A percentile compares a stretch with the other conserved stretches of the same genome.
Conservation (phyloP, 169 alveolate genomes). For the Eimeria praecox region DNA sequence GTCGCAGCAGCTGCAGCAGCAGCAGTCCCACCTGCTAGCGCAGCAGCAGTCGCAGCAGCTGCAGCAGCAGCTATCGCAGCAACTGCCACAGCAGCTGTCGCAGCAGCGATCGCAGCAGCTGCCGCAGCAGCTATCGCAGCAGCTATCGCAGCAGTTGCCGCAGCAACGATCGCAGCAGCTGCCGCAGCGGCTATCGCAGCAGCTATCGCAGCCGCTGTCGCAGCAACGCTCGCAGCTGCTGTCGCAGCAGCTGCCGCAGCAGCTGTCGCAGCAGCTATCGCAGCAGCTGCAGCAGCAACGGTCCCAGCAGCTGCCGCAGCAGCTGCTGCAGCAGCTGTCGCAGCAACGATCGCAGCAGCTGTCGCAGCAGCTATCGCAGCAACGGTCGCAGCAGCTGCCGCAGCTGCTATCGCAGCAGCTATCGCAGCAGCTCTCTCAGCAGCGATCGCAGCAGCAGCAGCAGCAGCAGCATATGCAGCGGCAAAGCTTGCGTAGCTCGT, state of each 20-base stretch:
- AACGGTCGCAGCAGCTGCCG: not conserved
- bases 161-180: not conserved
- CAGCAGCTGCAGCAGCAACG: too few relatives aligned
- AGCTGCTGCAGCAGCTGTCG: too few relatives aligned
- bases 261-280: too few relatives aligned
- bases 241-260: too few relatives aligned
- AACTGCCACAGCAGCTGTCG: not conserved
- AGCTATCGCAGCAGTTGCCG: not conserved
- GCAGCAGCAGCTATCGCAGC: not conserved
- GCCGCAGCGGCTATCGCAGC: not conserved
- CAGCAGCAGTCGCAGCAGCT: not conserved
- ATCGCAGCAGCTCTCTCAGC: not conserved
- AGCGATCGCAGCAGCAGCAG: not conserved
- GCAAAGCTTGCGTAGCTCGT: not conserved
- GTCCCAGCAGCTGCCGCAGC: too few relatives aligned
- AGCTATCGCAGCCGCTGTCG: not conserved
- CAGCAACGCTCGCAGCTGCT: too few relatives aligned
- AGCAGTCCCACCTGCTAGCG: not conserved
- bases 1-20: not conserved
- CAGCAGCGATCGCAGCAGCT: not conserved
- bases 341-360: too few relatives aligned
- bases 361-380: too few relatives aligned
- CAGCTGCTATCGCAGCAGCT: not conserved
- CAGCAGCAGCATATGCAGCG: not conserved
- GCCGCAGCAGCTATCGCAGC: conserved; percentile 3